Percentiles rank a stretch among this genome's conserved stretches.
phyloP scores from a whole-genome alignment of 352 stramenopile genomes.

The Phytopythium delawarense region DNA sequence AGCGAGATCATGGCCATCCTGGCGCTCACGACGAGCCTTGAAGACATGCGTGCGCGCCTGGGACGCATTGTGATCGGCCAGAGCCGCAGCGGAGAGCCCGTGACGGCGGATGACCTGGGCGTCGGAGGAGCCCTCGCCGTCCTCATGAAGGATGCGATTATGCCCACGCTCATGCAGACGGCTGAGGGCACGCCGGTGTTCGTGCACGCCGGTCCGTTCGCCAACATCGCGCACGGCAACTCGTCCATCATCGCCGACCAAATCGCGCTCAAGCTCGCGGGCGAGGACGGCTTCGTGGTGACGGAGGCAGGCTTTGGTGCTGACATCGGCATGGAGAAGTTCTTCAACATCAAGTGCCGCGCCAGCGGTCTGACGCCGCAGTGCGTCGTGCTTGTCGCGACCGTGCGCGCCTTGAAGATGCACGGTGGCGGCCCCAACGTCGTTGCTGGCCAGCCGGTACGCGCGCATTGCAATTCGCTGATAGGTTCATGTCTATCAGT shows the following conservation, averaged over 20 bases:
- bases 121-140: conserved; percentile 95
- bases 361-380: conserved; percentile 93
- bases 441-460: conserved; percentile 89
- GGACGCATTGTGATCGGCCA: conserved; percentile 94
- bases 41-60: conserved; percentile 93
- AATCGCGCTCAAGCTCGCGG: conserved; percentile 92
- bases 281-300: conserved; percentile 95
- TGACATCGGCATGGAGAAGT: conserved; percentile 97
- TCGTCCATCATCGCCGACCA: conserved; percentile 97
- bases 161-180: conserved; percentile 98
- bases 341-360: conserved; percentile 99
- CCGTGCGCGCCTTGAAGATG: conserved; percentile 98
- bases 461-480: neutral
- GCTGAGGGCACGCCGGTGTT: conserved; percentile 95
- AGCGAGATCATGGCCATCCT: conserved; percentile 99
- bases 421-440: conserved; percentile 97
- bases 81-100: conserved; percentile 66
- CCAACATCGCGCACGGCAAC: conserved; percentile 97
- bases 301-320: conserved; percentile 98
- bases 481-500: neutral
- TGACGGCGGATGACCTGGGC: conserved; percentile 97
- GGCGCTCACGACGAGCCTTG: conserved; percentile 91
- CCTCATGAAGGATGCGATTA: conserved; percentile 97
- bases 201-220: conserved; percentile 98
- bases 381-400: conserved; percentile 97